These are phyloP conservation scores for Mucor piriformis DNA, from an alignment of 371 early-diverging fungal species.

Conservation along the genomic window DNA sequence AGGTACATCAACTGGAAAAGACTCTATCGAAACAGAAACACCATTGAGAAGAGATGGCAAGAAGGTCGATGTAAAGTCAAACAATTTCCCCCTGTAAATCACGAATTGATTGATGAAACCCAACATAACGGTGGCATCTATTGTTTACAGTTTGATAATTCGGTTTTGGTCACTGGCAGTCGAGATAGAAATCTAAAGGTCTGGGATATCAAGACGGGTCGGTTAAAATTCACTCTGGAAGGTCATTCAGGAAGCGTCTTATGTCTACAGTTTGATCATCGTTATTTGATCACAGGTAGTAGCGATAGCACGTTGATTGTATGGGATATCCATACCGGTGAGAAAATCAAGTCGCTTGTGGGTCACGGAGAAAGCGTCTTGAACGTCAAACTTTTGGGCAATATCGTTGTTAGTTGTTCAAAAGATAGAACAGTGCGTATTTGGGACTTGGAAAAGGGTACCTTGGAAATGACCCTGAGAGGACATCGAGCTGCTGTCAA, in stretches of 20 bases:
- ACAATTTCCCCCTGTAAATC: conserved; percentile 46
- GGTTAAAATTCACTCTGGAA: conserved; percentile 58
- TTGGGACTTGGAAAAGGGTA: conserved; percentile 71
- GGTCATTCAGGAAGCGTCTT: conserved; percentile 87
- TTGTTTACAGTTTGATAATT: conserved; percentile 81
- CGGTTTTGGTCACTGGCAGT: conserved; percentile 78
- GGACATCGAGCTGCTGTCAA: conserved; percentile 77
- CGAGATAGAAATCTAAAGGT: conserved; percentile 82
- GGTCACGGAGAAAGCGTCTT: conserved; percentile 76
- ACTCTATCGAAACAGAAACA: conserved; percentile 62
- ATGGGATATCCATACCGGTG: conserved; percentile 76
- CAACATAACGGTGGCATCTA: conserved; percentile 90
- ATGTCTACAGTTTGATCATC: conserved; percentile 78
- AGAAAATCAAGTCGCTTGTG: conserved; percentile 53
- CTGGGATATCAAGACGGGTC: conserved; percentile 75
- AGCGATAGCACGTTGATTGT: conserved; percentile 80
- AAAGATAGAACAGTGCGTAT: conserved; percentile 86
- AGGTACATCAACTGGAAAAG: conserved; percentile 70
- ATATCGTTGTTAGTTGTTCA: conserved; percentile 80
- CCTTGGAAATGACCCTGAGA: conserved; percentile 69
- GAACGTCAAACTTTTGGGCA: conserved; percentile 65
- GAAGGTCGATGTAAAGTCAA: conserved; percentile 60
- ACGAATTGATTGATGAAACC: background rate
- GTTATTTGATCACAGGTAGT: conserved; percentile 80
- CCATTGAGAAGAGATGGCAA: conserved; percentile 71